Evolutionary conservation across 352 stramenopile genomes (phyloP).

Genomic region (Pythium myriotylum): DNA sequence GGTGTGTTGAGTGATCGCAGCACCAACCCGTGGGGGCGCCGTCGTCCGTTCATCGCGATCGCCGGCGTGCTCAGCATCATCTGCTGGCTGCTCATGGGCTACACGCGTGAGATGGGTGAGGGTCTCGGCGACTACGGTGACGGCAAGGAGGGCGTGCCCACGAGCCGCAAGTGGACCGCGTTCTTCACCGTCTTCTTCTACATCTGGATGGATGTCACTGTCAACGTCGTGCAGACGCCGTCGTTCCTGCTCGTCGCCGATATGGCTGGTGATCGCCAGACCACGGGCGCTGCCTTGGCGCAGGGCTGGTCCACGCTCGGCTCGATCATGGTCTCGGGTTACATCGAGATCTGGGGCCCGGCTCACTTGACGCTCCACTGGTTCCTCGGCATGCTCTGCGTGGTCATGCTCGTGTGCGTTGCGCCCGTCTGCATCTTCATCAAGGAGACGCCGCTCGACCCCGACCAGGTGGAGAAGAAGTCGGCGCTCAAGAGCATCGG

Average conservation of each 20-base stretch:
- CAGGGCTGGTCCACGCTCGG: slow-evolving; percentile 53
- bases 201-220: slow-evolving; percentile 35
- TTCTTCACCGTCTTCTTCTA: slow-evolving; percentile 50
- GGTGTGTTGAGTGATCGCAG: slow-evolving; percentile 34
- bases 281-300: slow-evolving; percentile 47
- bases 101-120: slow-evolving; percentile 26
- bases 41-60: slow-evolving; percentile 27
- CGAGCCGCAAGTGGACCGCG: slow-evolving; percentile 45
- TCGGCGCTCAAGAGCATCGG: slow-evolving; percentile 14
- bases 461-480: background rate
- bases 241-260: slow-evolving; percentile 52
- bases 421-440: slow-evolving; percentile 30
- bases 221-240: slow-evolving; percentile 42
- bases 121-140: slow-evolving; percentile 25
- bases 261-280: slow-evolving; percentile 56
- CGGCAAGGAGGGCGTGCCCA: slow-evolving; percentile 25
- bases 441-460: slow-evolving; percentile 42
- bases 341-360: slow-evolving; percentile 51
- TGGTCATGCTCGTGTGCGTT: slow-evolving; percentile 40
- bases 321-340: slow-evolving; percentile 48
- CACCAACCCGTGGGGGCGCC: slow-evolving; percentile 27
- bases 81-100: slow-evolving; percentile 35
- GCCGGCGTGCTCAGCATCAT: slow-evolving; percentile 21
- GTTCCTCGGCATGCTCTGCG: slow-evolving; percentile 55
- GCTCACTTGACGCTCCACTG: slow-evolving; percentile 49